Base-by-base conservation (phyloP, 2,329 filamentous ascomycete species). In the Thielaviopsis musarum region DNA sequence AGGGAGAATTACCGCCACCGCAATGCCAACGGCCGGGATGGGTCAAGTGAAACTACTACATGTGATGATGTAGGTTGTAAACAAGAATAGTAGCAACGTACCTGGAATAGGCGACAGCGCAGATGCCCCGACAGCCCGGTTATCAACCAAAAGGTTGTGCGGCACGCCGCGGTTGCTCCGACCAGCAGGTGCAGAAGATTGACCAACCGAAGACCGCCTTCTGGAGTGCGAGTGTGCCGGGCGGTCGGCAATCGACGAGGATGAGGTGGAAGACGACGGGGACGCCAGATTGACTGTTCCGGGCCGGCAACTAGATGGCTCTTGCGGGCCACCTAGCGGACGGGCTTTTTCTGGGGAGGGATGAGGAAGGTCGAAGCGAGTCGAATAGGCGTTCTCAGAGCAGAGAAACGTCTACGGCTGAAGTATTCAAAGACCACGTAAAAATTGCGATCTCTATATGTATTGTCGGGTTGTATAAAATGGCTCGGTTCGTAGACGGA, bases 241-340 rank as follows among this genome's bases (percentile, higher is more conserved):
- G 65, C 73, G 70, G 69, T 76, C 75, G 71, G 72, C 75, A 66
- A 74, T 75, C 66, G 77, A 78, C 69, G 79, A 80, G 62, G 79
- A 77, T 68, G 77, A 77, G 65, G 74, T 72, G 45, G 60, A 62
- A 52, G 60, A 57, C 34, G 54, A 51, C 17, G 54, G 52, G 65
- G 72, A 69, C 51, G 54, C 61, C 61, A 62, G 61, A 48, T 55
- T 60, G 58, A 58, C 59, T 55, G 59, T 54, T 61, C 17, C 17
- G 57, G 51, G 62, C 56, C 54, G 62, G 57, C 61, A 54, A 59
- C 61, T 61, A 52, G 58, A 62, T 60, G 54, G 60, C 54, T 53
- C 54, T 57, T 53, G 41, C 48, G 56, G 60, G 54, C 59, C 61
- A 59, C 58, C 56, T 62, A 61, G 61, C 56, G 49, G 56, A 60